Evolutionary conservation across 2,329 filamentous ascomycete species (phyloP).

Genomic region (Neonectria ditissima): DNA sequence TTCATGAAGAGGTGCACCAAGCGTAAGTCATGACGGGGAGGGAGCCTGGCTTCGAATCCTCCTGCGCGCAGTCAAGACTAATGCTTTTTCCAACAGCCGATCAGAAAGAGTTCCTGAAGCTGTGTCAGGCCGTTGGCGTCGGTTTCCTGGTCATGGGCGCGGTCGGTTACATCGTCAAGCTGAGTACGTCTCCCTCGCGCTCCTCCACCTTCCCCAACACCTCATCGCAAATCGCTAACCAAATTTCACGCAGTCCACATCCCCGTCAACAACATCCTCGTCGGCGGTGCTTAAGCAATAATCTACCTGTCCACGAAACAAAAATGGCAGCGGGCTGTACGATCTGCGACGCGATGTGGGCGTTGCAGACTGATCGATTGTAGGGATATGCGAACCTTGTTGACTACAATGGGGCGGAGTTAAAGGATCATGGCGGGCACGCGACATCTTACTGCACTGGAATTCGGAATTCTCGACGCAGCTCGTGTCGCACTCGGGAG

Average conservation of each 20-base stretch:
- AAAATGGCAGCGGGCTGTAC: conserved; percentile 7
- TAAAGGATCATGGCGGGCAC: conserved; percentile 44
- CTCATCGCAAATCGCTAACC: neutral
- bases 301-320: neutral
- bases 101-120: conserved; percentile 57
- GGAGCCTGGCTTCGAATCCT: conserved; percentile 8
- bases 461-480: conserved; percentile 35
- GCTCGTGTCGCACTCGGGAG: conserved; percentile 29
- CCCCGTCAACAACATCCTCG: conserved; percentile 77
- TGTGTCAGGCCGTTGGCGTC: conserved; percentile 72
- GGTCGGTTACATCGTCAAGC: conserved; percentile 77
- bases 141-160: conserved; percentile 79
- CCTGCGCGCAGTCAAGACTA: neutral
- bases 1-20: conserved; percentile 73
- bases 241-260: conserved; percentile 69
- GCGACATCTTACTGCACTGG: conserved; percentile 40
- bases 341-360: conserved; percentile 9
- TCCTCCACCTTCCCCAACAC: neutral
- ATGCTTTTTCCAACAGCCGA: conserved; percentile 49
- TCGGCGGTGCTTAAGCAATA: conserved; percentile 69
- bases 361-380: conserved; percentile 20
- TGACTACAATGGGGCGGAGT: conserved; percentile 44
- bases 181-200: conserved; percentile 62
- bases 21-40: conserved; percentile 56
- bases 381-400: conserved; percentile 36